Evolutionary conservation across 129 eudicot genomes (phyloP), one percentile per base, ranked within the genome.

Genomic region (Oenanthe sinensis): DNA sequence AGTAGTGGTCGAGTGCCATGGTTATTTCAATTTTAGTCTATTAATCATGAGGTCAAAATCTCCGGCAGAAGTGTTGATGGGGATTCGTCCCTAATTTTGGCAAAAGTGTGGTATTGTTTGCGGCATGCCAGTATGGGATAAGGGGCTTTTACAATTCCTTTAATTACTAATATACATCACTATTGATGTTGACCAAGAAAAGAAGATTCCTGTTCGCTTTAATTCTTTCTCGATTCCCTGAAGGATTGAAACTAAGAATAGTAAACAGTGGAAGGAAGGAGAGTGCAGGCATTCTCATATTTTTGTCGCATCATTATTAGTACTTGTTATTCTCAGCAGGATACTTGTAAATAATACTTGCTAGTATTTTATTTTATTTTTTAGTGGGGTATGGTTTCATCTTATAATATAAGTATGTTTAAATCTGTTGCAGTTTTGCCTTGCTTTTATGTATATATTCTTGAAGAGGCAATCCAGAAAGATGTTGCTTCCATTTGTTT

Each of bases 361-460:
- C 4, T 33, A 13, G 50, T n/a, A 45, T 19, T 49, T 26, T 19
- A 3, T 19, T 42, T 22, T 46, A 24, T 42, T 17, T 49, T 50
- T 17, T 19, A 6, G 36, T 22, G 22, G 48, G 48, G 65, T 33
- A 60, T 44, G 28, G 68, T 55, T 78, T 11, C 28, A 48, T 47
- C 50, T 24, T 8, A 65, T 68, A 47, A 19, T 24, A 44, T 42
- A 75, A 14, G n/a, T 30, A 8, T 54, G 37, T 40, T 74, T 78
- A 74, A 40, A n/a, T 83, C 78, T 82, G 26, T 88, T 86, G 86
- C 93, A 92, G 99, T 90, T 76, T 72, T 96, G 80, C 97, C 99
- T 11, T 92, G 97, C 90, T 96, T 96, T 82, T 96, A 96, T 74
- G 80, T 81, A 74, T 89, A 89, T 78, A 46, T 82, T 28, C 85